Evolutionary conservation across 306 rosid species (phyloP).

Genomic region (Ormosia semicastrata): DNA sequence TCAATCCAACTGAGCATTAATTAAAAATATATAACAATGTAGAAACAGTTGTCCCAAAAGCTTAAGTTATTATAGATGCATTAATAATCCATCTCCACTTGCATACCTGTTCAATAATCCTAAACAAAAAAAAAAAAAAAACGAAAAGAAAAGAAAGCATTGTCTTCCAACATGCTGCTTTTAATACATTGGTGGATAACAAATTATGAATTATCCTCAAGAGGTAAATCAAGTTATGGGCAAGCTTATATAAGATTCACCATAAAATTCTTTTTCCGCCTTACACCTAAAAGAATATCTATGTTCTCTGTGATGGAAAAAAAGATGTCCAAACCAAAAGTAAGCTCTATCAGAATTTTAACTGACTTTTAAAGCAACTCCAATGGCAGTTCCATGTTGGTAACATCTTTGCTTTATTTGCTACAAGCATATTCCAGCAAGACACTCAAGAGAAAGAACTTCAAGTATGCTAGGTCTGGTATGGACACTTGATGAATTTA

Average conservation of each 20-base stretch:
- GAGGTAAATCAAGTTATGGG: not conserved
- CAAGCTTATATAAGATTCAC: not conserved
- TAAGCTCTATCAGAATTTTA: not conserved
- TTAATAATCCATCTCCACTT: not conserved
- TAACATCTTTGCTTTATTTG: not conserved
- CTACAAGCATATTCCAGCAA: not conserved
- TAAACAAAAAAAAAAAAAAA: not conserved
- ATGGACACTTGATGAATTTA: not conserved
- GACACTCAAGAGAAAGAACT: not conserved
- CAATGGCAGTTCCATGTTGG: slow-evolving; percentile 1
- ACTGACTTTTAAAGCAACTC: not conserved
- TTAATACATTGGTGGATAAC: not conserved
- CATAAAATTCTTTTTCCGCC: not conserved
- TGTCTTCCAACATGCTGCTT: slow-evolving; percentile 9
- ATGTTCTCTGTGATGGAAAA: not conserved
- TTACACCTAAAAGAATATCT: not conserved
- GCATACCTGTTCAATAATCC: not conserved
- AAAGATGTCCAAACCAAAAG: not conserved
- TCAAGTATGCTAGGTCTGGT: slow-evolving; percentile 4
- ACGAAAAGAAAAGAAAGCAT: not conserved
- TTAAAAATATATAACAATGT: not conserved
- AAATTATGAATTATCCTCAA: not conserved
- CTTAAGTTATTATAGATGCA: slow-evolving; percentile 2
- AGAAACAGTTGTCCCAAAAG: slow-evolving; percentile 6
- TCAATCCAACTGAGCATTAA: not conserved